Percentiles rank a stretch among this genome's conserved stretches.
phyloP scores from a whole-genome alignment of 257 asterid species.

The Solanum virginianum region DNA sequence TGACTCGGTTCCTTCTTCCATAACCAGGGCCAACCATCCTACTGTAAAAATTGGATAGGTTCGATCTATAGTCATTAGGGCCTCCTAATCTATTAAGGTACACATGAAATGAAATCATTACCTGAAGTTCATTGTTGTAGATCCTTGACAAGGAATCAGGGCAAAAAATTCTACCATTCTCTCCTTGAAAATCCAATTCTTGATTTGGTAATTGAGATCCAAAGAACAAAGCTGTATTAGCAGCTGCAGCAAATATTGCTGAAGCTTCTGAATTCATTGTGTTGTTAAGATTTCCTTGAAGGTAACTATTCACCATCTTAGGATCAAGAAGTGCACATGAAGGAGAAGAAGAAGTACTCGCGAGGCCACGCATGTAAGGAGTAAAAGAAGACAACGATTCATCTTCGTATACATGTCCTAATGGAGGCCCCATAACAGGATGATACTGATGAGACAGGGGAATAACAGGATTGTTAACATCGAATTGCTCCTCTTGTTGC shows the following conservation, averaged over 20 bases:
- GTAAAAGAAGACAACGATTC: conserved; percentile 32
- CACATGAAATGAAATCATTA: conserved; percentile 1
- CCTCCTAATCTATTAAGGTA: not conserved
- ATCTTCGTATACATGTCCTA: conserved; percentile 27
- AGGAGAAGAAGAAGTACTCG: conserved; percentile 23
- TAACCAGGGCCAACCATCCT: too few relatives aligned
- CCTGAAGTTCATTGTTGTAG: conserved; percentile 64
- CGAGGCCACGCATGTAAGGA: conserved; percentile 23
- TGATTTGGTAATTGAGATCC: conserved; percentile 44
- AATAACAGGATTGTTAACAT: conserved; percentile 12
- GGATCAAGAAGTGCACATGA: conserved; percentile 42
- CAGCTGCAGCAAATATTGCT: conserved; percentile 32
- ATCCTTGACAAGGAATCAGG: conserved; percentile 41
- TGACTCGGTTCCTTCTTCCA: too few relatives aligned
- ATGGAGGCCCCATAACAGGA: conserved; percentile 27
- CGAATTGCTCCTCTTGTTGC: conserved; percentile 30
- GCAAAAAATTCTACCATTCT: conserved; percentile 38
- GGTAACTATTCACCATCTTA: conserved; percentile 19
- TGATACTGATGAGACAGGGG: conserved; percentile 4
- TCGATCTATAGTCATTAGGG: too few relatives aligned
- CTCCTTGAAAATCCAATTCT: conserved; percentile 62
- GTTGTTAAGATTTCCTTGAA: conserved; percentile 24
- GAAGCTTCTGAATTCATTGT: conserved; percentile 20
- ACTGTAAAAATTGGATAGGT: too few relatives aligned
- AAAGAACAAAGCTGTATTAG: conserved; percentile 24